These are phyloP conservation scores for Neurospora tetraspora DNA, from an alignment of 495 filamentous ascomycete genomes.

Conservation along the genomic window DNA sequence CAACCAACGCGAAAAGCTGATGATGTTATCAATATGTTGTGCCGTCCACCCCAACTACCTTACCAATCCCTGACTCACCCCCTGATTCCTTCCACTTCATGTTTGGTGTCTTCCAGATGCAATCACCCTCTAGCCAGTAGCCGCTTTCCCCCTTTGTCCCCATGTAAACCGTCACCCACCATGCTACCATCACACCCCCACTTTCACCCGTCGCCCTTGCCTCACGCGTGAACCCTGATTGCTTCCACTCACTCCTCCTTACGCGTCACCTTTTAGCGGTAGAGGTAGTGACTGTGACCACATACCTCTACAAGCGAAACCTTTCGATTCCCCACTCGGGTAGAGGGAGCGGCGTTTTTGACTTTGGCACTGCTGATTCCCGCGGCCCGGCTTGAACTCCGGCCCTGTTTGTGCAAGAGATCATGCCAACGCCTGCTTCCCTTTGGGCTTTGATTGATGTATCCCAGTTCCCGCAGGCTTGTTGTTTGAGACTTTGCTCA, in stretches of 20 bases:
- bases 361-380: not conserved
- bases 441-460: not conserved
- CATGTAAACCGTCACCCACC: not conserved
- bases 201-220: not conserved
- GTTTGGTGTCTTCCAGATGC: not conserved
- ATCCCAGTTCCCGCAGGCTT: not conserved
- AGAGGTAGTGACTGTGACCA: not conserved
- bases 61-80: too few relatives aligned
- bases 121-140: too few relatives aligned
- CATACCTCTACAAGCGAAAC: not conserved
- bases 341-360: not conserved
- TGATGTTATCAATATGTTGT: too few relatives aligned
- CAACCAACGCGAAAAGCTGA: too few relatives aligned
- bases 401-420: not conserved
- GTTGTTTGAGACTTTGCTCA: not conserved
- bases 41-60: too few relatives aligned
- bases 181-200: not conserved
- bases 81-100: not conserved
- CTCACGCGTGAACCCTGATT: not conserved
- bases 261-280: not conserved
- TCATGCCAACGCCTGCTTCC: not conserved
- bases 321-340: not conserved
- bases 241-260: not conserved
- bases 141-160: too few relatives aligned
- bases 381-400: too few relatives aligned